Evolutionary conservation across 371 early-diverging fungal genomes (phyloP), one percentile per base, ranked within the genome.

Genomic region (Amoeboaphelidium occidentale): DNA sequence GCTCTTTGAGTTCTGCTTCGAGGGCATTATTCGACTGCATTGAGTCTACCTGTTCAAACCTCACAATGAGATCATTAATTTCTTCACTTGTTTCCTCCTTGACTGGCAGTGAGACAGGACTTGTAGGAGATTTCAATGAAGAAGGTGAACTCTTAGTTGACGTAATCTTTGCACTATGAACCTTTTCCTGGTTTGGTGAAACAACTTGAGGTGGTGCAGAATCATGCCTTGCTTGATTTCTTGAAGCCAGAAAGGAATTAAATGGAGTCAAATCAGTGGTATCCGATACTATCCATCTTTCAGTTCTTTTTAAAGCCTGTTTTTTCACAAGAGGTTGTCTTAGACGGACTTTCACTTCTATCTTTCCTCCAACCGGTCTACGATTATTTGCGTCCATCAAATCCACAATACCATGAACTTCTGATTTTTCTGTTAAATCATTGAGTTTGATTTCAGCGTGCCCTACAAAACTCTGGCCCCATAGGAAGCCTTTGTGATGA

Each of bases 271-370:
- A n/a, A n/a, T n/a, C n/a, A n/a, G n/a, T n/a, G n/a, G n/a, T n/a
- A 4, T 47, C 48, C 48, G 79, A 58, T 1, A 72, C 62, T 4
- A 81, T 51, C 86, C 86, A 85, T 47, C 70, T 69, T 50, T 79
- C 76, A 4, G 66, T 65, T 52, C 72, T 65, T 41, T 63, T 55
- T 0, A 69, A 67, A 43, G 76, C 63, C 46, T 82, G 79, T 2
- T 70, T 65, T 17, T 69, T 70, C 12, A 61, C 41, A 20, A 84
- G 54, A 0, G 88, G 84, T 26, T 64, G 66, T 41, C 76, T 67
- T 25, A 84, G 28, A 25, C 75, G 67, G 17, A 87, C 56, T 43
- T 65, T 58, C 23, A 84, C 45, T 48, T 81, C 76, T 28, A 84
- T 48, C 49, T 71, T 73, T 2, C 73, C 85, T 23, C 82, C 81